Percentiles rank a stretch among this genome's conserved stretches.
Evolutionary conservation across 805 yeast species (phyloP).

Genomic region (Clavispora fructus): DNA sequence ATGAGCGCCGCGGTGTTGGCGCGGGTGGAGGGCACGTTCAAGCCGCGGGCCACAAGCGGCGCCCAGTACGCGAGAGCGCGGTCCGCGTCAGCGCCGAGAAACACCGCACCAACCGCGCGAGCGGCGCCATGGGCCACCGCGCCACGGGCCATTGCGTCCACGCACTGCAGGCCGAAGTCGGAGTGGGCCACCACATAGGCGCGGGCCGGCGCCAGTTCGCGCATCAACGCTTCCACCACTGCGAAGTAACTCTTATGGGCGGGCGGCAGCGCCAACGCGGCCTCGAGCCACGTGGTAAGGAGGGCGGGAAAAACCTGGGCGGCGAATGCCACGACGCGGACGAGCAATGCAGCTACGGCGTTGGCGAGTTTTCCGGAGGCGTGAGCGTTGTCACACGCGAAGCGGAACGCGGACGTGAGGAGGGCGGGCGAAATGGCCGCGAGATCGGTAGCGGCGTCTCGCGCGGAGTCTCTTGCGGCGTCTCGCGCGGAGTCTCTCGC

Average conservation of each 20-base stretch:
- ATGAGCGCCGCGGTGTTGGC: constrained; percentile 52
- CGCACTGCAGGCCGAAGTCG: constrained; percentile 41
- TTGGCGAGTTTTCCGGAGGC: constrained; percentile 67
- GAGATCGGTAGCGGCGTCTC: too few relatives aligned
- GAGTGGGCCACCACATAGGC: background rate
- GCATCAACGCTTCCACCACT: constrained; percentile 52
- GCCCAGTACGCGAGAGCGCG: background rate
- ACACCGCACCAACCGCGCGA: constrained; percentile 9
- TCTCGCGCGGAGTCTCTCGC: background rate
- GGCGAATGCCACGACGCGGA: constrained; percentile 44
- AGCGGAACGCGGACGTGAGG: constrained; percentile 39
- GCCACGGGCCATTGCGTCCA: constrained; percentile 48
- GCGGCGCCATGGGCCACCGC: constrained; percentile 42
- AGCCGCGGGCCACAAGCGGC: background rate
- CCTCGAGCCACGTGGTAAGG: background rate
- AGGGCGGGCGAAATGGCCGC: background rate
- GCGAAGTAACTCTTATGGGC: constrained; percentile 59
- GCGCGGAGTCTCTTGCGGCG: background rate
- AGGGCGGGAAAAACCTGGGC: background rate
- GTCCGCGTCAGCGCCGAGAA: constrained; percentile 6
- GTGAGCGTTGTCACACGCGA: constrained; percentile 63
- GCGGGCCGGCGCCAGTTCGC: constrained; percentile 31
- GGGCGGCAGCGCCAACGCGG: constrained; percentile 25
- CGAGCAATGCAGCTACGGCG: constrained; percentile 57
- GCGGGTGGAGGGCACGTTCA: background rate